phyloP scores from a whole-genome alignment of 1,284 basidiomycete genomes.

The Pseudozyma sp. region DNA sequence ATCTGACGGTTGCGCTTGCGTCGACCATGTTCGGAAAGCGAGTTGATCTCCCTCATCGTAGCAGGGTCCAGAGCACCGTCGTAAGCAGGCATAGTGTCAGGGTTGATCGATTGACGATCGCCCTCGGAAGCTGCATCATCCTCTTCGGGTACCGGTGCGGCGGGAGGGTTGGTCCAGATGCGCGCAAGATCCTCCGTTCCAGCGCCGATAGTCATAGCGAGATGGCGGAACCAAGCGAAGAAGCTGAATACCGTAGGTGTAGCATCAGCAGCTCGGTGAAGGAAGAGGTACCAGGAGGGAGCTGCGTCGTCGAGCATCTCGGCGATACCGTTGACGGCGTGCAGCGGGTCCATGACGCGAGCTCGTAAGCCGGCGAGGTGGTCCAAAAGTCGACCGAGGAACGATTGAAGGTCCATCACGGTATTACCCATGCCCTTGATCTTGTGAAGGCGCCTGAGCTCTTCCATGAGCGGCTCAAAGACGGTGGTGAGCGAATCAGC shows the following conservation, averaged over 20 bases:
- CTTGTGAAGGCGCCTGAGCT: constrained; percentile 57
- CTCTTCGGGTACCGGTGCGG: constrained; percentile 13
- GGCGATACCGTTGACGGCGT: constrained; percentile 59
- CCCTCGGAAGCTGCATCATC: constrained; percentile 21
- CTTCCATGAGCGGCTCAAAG: constrained; percentile 62
- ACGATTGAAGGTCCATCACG: constrained; percentile 49
- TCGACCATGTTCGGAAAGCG: constrained; percentile 50
- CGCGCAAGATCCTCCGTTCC: constrained; percentile 57
- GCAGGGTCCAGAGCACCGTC: constrained; percentile 36
- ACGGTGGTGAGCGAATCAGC: constrained; percentile 51
- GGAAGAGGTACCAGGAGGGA: constrained; percentile 54
- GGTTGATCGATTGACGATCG: constrained; percentile 36
- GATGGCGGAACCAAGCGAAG: constrained; percentile 64
- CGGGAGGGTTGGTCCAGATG: constrained; percentile 56
- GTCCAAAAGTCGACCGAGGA: constrained; percentile 54
- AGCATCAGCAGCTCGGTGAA: constrained; percentile 47
- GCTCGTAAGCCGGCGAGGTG: constrained; percentile 60
- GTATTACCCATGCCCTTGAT: constrained; percentile 52
- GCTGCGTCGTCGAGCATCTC: constrained; percentile 61
- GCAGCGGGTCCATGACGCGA: constrained; percentile 61
- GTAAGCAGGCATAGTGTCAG: constrained; percentile 15
- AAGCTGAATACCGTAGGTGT: constrained; percentile 59
- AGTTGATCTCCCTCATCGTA: constrained; percentile 56
- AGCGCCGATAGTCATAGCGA: constrained; percentile 58
- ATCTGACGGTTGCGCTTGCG: constrained; percentile 61